phyloP scores from a whole-genome alignment of 192 early-diverging fungal genomes.

The Umbelopsis sp. region DNA sequence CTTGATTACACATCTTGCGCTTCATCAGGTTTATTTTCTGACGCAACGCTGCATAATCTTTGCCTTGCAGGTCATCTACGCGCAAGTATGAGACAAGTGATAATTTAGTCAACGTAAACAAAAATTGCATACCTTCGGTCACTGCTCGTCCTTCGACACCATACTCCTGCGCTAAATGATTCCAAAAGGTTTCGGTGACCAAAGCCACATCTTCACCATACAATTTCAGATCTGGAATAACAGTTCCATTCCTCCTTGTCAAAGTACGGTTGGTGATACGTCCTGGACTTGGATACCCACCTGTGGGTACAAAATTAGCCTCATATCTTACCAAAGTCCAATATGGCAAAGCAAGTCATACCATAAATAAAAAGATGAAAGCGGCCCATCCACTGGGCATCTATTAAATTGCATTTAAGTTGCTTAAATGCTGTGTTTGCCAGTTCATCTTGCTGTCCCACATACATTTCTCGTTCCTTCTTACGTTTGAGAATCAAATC shows the following conservation, averaged over 20 bases:
- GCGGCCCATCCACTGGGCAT: slow-evolving; percentile 6
- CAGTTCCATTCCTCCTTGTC: slow-evolving; percentile 27
- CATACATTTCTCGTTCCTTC: background rate
- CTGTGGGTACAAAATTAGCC: slow-evolving; percentile 6
- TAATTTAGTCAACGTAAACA: no score
- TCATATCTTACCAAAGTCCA: no score
- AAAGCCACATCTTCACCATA: slow-evolving; percentile 40
- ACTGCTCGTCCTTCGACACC: slow-evolving; percentile 35
- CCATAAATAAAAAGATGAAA: slow-evolving; percentile 15
- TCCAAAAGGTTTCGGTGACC: slow-evolving; percentile 37
- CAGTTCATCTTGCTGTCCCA: slow-evolving; percentile 14
- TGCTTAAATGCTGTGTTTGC: background rate
- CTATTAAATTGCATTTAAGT: background rate
- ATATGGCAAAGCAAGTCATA: background rate
- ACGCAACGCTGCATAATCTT: background rate
- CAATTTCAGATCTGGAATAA: slow-evolving; percentile 34
- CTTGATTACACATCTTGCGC: slow-evolving; percentile 15
- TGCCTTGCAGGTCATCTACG: background rate
- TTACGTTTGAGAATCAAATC: slow-evolving; percentile 1
- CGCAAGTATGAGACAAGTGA: background rate
- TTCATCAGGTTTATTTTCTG: slow-evolving; percentile 2
- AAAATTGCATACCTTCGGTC: slow-evolving; percentile 30
- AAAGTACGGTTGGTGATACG: slow-evolving; percentile 34
- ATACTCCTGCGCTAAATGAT: slow-evolving; percentile 31
- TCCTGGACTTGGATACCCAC: slow-evolving; percentile 37